Conservation (phyloP, 202 grass and related monocot species). For the Elaeis oleifera region DNA sequence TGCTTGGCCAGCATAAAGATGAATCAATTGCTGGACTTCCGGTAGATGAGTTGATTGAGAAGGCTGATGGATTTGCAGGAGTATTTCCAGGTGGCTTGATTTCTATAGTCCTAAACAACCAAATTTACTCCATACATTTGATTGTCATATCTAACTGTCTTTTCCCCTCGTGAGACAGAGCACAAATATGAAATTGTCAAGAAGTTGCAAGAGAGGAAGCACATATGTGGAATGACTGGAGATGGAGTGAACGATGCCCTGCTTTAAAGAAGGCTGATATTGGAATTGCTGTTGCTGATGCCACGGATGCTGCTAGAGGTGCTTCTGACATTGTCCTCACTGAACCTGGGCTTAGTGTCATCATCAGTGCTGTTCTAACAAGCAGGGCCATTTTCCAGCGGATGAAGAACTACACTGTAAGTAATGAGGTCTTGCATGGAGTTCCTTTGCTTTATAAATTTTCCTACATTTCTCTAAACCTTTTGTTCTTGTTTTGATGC, state of each 20-base stretch:
- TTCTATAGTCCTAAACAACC: too few relatives aligned
- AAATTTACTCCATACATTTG: too few relatives aligned
- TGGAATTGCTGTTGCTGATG: constrained; percentile 82
- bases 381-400: constrained; percentile 94
- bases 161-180: constrained; percentile 33
- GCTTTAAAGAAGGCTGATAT: constrained; percentile 96
- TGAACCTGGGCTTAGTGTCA: constrained; percentile 78
- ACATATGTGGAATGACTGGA: constrained; percentile 97
- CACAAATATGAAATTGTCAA: constrained; percentile 98
- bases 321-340: constrained; percentile 95
- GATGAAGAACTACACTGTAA: constrained; percentile 99
- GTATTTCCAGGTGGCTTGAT: constrained; percentile 59
- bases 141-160: background rate
- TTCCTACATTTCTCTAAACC: background rate
- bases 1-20: constrained; percentile 64
- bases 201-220: constrained; percentile 86
- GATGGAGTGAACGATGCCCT: constrained; percentile 90
- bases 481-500: constrained; percentile 1
- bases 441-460: background rate
- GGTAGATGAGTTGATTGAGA: constrained; percentile 70
- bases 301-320: constrained; percentile 77
- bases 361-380: constrained; percentile 94
- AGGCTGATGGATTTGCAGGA: constrained; percentile 88
- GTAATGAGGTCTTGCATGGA: background rate
- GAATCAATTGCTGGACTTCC: constrained; percentile 48